Base-by-base conservation (phyloP, 2,329 filamentous ascomycete genomes). In the Chrysosphaeria jannelii region DNA sequence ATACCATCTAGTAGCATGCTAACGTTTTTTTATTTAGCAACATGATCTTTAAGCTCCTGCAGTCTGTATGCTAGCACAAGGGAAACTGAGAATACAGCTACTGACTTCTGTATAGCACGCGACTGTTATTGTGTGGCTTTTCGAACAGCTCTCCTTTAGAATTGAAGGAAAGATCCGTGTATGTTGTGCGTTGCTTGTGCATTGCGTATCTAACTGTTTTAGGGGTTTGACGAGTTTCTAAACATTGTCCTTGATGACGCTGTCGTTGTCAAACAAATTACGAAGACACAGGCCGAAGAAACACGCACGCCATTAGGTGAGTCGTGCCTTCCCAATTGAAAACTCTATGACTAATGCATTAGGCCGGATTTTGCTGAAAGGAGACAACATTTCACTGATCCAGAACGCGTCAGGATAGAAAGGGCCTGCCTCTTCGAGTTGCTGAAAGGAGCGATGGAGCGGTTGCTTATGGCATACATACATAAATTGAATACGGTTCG, bases 221-320 rank as follows among this genome's bases (percentile, higher is more conserved):
- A 90, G 78, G 79, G 85, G 9, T 97, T 97, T 35, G 85, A 97
- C 43, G 85, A 97, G 46, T 97, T 93, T 50, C 91, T 97, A 79
- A 97, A 97, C 50, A 54, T 97, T 23, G 85, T 93, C 19, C 33
- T 42, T 27, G 85, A 97, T 39, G 78, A 97, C 36, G 85, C 85
- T 14, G 64, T 91, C 27, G 81, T 93, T 47, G 78, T 97, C 21
- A 72, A 68, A 43, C 60, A 76, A 39, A 53, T 74, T 26, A 78
- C 71, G 31, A 89, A 88, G 53, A 65, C 61, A 10, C 68, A 72
- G 34, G 43, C 53, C 20, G 63, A 68, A 33, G 79, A 88, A 47
- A 65, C 62, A 33, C 59, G 79, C 42, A 65, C 74, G 44, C 53
- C 64, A 20, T 44, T 91, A 24, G 81, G 79, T 89, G 16, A 18